Percentiles rank a stretch among this genome's conserved stretches.
These are phyloP conservation scores for Penicillium sp. DNA, from an alignment of 2,329 filamentous ascomycete genomes.

Conservation along the genomic window DNA sequence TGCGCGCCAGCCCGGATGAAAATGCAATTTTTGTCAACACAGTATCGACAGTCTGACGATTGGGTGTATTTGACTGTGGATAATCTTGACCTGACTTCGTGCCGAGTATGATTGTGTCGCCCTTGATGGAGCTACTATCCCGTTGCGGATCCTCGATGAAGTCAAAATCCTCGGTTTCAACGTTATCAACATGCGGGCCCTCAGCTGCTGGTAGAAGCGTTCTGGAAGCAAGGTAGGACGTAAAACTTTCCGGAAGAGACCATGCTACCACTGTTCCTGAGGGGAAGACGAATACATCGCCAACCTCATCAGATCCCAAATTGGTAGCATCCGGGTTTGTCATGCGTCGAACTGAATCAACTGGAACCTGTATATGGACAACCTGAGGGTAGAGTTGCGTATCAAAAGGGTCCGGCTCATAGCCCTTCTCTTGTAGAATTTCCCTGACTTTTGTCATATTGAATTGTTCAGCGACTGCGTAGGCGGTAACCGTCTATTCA, in stretches of 20 bases:
- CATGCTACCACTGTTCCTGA: conserved; percentile 91
- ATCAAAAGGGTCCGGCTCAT: conserved; percentile 58
- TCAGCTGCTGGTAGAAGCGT: conserved; percentile 73
- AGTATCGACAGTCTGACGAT: conserved; percentile 48
- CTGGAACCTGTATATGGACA: conserved; percentile 54
- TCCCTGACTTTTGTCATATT: conserved; percentile 56
- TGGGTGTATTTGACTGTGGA: conserved; percentile 18
- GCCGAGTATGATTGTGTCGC: conserved; percentile 84
- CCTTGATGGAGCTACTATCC: conserved; percentile 73
- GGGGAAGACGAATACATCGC: conserved; percentile 93
- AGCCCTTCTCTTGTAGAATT: conserved; percentile 56
- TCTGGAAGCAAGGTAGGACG: conserved; percentile 64
- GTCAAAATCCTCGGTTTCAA: conserved; percentile 87
- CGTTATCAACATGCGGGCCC: conserved; percentile 64
- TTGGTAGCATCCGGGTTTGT: conserved; percentile 37
- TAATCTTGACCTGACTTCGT: conserved; percentile 52
- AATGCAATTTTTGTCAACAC: conserved; percentile 94
- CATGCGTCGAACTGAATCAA: conserved; percentile 43
- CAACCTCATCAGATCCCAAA: conserved; percentile 49
- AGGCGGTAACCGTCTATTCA: conserved; percentile 55
- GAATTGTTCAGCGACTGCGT: conserved; percentile 66
- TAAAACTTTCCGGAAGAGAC: conserved; percentile 74
- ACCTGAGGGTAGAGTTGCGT: conserved; percentile 64
- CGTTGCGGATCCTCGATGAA: conserved; percentile 71
- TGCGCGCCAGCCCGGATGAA: conserved; percentile 86